A percentile compares a stretch with the other conserved stretches of the same genome.
These are phyloP conservation scores for Silybum marianum DNA, from an alignment of 129 eudicot species.

Conservation along the genomic window DNA sequence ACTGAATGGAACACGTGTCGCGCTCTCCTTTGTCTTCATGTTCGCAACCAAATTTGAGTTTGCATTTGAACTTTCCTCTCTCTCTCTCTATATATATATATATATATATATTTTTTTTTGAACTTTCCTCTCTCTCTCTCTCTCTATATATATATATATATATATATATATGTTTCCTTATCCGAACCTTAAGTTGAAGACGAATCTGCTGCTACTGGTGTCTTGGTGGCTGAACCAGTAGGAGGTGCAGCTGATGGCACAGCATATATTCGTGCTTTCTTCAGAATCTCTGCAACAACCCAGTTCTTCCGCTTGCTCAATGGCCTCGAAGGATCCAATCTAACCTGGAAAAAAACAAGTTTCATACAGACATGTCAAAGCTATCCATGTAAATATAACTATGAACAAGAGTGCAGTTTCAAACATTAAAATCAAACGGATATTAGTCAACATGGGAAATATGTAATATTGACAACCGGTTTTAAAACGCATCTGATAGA, in stretches of 20 bases:
- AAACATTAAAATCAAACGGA: neutral
- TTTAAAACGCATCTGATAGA: too few species aligned
- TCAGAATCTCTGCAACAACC: constrained; percentile 84
- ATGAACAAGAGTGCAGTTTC: neutral
- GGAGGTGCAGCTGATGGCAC: constrained; percentile 48
- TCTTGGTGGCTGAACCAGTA: constrained; percentile 31
- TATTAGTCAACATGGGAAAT: neutral
- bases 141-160: neutral
- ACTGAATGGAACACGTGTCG: too few species aligned
- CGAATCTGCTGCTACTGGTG: constrained; percentile 26
- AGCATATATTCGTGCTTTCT: constrained; percentile 69
- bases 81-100: neutral
- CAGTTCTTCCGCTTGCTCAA: constrained; percentile 85
- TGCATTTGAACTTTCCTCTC: too few species aligned
- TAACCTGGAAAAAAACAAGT: constrained; percentile 52
- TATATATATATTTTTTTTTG: neutral
- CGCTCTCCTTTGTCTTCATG: too few species aligned
- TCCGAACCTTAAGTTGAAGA: constrained; percentile 46
- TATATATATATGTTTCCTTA: neutral
- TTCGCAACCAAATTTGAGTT: too few species aligned
- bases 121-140: too few species aligned
- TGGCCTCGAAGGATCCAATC: constrained; percentile 80
- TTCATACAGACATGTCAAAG: constrained; percentile 6
- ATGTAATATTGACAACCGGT: neutral
- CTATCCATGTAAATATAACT: neutral